Conservation (phyloP, 2,329 filamentous ascomycete genomes). For the Camillea tinctor region DNA sequence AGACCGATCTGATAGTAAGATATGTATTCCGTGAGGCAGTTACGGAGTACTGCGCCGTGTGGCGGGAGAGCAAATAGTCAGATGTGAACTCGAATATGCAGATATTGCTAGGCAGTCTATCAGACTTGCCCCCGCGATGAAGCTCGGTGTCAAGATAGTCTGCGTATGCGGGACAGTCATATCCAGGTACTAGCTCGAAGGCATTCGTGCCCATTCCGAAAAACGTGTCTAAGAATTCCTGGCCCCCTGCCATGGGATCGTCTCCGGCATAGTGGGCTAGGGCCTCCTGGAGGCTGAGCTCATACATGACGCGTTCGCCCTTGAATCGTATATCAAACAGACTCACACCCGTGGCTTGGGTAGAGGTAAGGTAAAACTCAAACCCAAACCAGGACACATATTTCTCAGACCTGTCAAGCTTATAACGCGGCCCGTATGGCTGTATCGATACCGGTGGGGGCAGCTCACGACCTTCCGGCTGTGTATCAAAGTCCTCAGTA, state of each 20-base stretch:
- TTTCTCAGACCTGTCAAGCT: slow-evolving; percentile 34
- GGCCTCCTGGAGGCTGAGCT: slow-evolving; percentile 24
- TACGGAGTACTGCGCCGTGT: slow-evolving; percentile 28
- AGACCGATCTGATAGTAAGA: slow-evolving; percentile 37
- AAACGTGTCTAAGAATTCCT: slow-evolving; percentile 32
- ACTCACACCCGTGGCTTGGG: slow-evolving; percentile 34
- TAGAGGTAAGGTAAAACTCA: slow-evolving; percentile 37
- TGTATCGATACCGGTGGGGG: slow-evolving; percentile 50
- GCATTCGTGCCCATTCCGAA: slow-evolving; percentile 31
- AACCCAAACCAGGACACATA: slow-evolving; percentile 45
- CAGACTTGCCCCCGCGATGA: slow-evolving; percentile 20
- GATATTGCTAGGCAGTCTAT: slow-evolving; percentile 37
- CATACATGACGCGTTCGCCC: slow-evolving; percentile 40
- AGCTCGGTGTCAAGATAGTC: slow-evolving; percentile 24
- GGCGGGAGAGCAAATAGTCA: slow-evolving; percentile 37
- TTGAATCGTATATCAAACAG: slow-evolving; percentile 41
- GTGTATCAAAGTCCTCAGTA: slow-evolving; percentile 32
- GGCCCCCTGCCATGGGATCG: slow-evolving; percentile 25
- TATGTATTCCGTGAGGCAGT: slow-evolving; percentile 26
- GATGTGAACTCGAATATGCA: slow-evolving; percentile 44
- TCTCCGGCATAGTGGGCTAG: slow-evolving; percentile 31
- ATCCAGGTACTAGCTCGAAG: slow-evolving; percentile 28
- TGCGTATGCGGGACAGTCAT: slow-evolving; percentile 30
- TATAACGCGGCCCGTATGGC: slow-evolving; percentile 34
- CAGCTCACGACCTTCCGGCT: slow-evolving; percentile 46